Evolutionary conservation across 495 filamentous ascomycete genomes (phyloP), one percentile per base, ranked within the genome.

Genomic region (Hyaloscypha finlandica): DNA sequence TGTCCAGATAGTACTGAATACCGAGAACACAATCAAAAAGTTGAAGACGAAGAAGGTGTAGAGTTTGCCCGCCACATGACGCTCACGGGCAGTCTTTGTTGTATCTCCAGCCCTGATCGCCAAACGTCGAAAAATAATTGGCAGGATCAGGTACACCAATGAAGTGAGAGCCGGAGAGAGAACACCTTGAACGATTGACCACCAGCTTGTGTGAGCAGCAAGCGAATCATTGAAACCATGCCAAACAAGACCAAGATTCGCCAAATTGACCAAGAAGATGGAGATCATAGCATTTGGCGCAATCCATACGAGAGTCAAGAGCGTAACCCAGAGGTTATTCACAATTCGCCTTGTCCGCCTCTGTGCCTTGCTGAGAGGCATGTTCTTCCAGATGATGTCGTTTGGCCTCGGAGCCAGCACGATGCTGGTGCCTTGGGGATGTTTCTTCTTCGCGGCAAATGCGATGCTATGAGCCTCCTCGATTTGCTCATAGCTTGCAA

Each of bases 41-140:
- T 99, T 99, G 84, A 99, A 92, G 56, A 98, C 87, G 79, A 98
- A 98, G 79, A 99, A 99, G 16, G 92, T 83, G 76, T 97, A 99
- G 2, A 99, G 84, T 74, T 96, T 95, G 60, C 87, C 86, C 32
- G 93, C 85, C 69, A 99, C 95, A 75, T 98, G 93, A n/a, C 92
- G 85, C 71, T 99, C 95, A 39, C 95, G 86, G 22, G 91, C 91
- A 4, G 93, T 96, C 75, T 97, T 98, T 48, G 92, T 96, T 66
- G 87, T 82, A 75, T 97, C 94, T 66, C 95, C 96, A 25, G 88
- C 89, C 66, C 82, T 82, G 53, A 92, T 89, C 1, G 92, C 86
- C 32, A 96, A 81, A 48, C 81, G 90, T 66, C 95, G 90, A 84
- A 98, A 97, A 72, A 95, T 88, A 72, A 92, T 92, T 19, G 95